Evolutionary conservation across 257 asterid genomes (phyloP).

Genomic region (Lithospermum erythrorhizon): DNA sequence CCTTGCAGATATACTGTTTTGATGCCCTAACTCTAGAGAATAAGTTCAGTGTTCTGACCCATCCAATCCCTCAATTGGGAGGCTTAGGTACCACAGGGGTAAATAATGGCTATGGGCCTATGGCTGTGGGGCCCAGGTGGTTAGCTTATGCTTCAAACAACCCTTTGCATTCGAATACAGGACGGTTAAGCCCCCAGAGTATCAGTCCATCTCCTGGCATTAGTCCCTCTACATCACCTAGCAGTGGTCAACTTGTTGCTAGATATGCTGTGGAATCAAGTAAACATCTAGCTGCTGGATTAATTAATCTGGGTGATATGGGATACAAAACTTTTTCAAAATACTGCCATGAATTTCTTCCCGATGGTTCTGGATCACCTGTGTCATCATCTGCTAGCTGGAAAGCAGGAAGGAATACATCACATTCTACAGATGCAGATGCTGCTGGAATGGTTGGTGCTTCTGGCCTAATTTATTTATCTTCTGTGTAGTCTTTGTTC

Average conservation of each 20-base stretch:
- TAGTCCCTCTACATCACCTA: slow-evolving; percentile 49
- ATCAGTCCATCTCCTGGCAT: slow-evolving; percentile 46
- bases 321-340: slow-evolving; percentile 37
- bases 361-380: slow-evolving; percentile 36
- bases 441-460: slow-evolving; percentile 35
- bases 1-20: slow-evolving; percentile 39
- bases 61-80: slow-evolving; percentile 37
- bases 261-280: slow-evolving; percentile 49
- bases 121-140: slow-evolving; percentile 46
- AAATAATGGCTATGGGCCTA: slow-evolving; percentile 40
- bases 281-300: slow-evolving; percentile 39
- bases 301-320: slow-evolving; percentile 40
- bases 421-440: slow-evolving; percentile 29
- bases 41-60: slow-evolving; percentile 39
- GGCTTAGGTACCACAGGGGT: slow-evolving; percentile 29
- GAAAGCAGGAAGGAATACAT: slow-evolving; percentile 30
- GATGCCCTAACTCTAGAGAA: slow-evolving; percentile 42
- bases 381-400: slow-evolving; percentile 26
- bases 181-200: slow-evolving; percentile 45
- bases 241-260: slow-evolving; percentile 38
- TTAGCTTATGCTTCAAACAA: slow-evolving; percentile 42
- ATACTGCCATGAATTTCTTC: slow-evolving; percentile 37
- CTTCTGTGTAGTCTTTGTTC: too few relatives aligned
- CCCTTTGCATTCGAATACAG: slow-evolving; percentile 27
- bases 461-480: neutral